These are phyloP conservation scores for Apophysomyces variabilis DNA, from an alignment of 371 early-diverging fungal genomes.

Conservation along the genomic window DNA sequence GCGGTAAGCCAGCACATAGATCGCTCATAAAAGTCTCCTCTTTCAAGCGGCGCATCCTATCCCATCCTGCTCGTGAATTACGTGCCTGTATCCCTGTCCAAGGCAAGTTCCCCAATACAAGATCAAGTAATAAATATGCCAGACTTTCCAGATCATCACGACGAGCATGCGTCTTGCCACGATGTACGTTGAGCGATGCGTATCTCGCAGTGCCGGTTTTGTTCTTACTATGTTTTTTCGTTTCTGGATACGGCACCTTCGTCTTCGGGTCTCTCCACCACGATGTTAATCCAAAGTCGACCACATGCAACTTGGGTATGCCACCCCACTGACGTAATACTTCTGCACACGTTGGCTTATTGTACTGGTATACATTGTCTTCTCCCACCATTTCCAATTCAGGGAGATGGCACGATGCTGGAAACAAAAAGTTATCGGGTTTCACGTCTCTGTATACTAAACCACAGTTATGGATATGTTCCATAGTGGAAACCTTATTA, in stretches of 20 bases:
- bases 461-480: slow-evolving; percentile 95
- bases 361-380: slow-evolving; percentile 17
- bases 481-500: slow-evolving; percentile 89
- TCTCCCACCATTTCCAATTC: slow-evolving; percentile 37
- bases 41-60: slow-evolving; percentile 60
- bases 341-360: slow-evolving; percentile 13
- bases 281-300: slow-evolving; percentile 64
- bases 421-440: slow-evolving; percentile 97
- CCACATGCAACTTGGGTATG: slow-evolving; percentile 39
- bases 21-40: slow-evolving; percentile 54
- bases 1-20: slow-evolving; percentile 59
- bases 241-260: slow-evolving; percentile 50
- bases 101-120: slow-evolving; percentile 60
- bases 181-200: slow-evolving; percentile 65
- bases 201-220: slow-evolving; percentile 72
- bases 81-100: slow-evolving; percentile 68
- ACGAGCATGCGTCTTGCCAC: slow-evolving; percentile 58
- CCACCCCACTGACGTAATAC: slow-evolving; percentile 30
- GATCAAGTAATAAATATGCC: slow-evolving; percentile 63
- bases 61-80: slow-evolving; percentile 64
- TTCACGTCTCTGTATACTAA: slow-evolving; percentile 82
- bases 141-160: slow-evolving; percentile 69
- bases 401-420: slow-evolving; percentile 36
- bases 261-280: slow-evolving; percentile 57
- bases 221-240: slow-evolving; percentile 46